A percentile compares a stretch with the other conserved stretches of the same genome.
phyloP scores from a whole-genome alignment of 768 basidiomycete species.

The Tremella fuciformis region DNA sequence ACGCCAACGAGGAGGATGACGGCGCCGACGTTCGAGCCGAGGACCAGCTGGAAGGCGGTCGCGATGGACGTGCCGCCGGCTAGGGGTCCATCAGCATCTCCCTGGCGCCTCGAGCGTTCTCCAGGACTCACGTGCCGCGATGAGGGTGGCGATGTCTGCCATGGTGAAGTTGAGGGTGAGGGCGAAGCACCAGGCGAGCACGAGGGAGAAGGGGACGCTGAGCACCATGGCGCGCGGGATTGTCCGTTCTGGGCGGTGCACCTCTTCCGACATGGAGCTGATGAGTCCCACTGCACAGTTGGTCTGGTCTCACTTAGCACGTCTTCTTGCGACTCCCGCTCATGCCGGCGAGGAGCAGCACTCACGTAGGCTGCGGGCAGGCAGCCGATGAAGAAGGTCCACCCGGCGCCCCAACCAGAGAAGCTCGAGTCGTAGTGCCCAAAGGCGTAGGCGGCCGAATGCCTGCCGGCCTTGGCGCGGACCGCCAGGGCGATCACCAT shows the following conservation, averaged over 20 bases:
- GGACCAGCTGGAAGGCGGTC: no score
- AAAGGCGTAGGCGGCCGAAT: constrained; percentile 1
- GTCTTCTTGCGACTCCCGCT: no score
- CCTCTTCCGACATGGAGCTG: constrained; percentile 2
- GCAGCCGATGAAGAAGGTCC: constrained; percentile 3
- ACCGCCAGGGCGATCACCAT: constrained; percentile 1
- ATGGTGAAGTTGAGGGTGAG: neutral
- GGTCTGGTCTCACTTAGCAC: neutral
- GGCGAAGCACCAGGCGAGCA: neutral
- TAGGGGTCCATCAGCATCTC: no score
- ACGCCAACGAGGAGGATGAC: constrained; percentile 14
- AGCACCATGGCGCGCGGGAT: constrained; percentile 2
- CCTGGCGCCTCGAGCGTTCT: no score
- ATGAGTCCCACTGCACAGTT: neutral
- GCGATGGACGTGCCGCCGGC: no score
- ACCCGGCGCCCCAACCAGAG: constrained; percentile 2
- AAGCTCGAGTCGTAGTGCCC: neutral
- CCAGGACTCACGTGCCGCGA: neutral
- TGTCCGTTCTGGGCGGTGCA: neutral
- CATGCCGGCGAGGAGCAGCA: no score
- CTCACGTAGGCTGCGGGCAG: constrained; percentile 2
- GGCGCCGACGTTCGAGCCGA: no score
- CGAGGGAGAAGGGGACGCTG: neutral
- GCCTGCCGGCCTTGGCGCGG: neutral
- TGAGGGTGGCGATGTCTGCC: neutral